Base-by-base conservation (phyloP, 202 grass and related monocot genomes). In the Cymbopogon flexuosus region DNA sequence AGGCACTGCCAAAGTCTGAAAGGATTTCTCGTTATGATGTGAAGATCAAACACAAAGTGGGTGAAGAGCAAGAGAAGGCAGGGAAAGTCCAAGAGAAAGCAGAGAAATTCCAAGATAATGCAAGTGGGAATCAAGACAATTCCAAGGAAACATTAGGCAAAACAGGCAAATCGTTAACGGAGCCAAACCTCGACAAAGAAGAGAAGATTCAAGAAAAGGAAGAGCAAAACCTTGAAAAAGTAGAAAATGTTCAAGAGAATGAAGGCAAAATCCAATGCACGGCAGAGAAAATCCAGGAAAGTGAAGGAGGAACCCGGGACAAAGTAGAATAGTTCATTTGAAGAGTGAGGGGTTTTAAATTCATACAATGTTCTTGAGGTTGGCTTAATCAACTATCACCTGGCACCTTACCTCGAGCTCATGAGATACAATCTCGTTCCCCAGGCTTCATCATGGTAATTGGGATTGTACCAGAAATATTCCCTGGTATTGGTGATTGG, bases 1-100 rank as follows among this genome's bases (percentile, higher is more conserved):
- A 79, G 6, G 23, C 16, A 62, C 74, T 86, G 16, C 45, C 51
- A 62, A 86, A 86, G 79, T 47, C 62, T 31, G 79, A 82, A 62
- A 78, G 7, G 49, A 1, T 78, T 73, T 68, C 83, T 36, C 51
- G 10, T 73, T 62, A 68, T 47, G 79, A 89, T 68, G 61, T 76
- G 65, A 86, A 82, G 70, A 74, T 86, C 52, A 86, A 82, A 13
- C 83, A 75, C 41, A 82, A 57, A 63, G 6, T 0, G 0, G 68
- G 1, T 14, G 78, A 70, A 74, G 73, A 79, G 64, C 72, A 85
- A 67, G 73, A 82, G 6, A 82, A 73, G 12, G 2, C 36, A 72
- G 72, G 21, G 34, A 70, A 79, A 21, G n/a, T 80, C 6, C 33
- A 64, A 15, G 64, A 81, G 2, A 75, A 81, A 11, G 52, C 21